phyloP scores from a whole-genome alignment of 2,329 filamentous ascomycete species.

The Stenocarpella maydis region DNA sequence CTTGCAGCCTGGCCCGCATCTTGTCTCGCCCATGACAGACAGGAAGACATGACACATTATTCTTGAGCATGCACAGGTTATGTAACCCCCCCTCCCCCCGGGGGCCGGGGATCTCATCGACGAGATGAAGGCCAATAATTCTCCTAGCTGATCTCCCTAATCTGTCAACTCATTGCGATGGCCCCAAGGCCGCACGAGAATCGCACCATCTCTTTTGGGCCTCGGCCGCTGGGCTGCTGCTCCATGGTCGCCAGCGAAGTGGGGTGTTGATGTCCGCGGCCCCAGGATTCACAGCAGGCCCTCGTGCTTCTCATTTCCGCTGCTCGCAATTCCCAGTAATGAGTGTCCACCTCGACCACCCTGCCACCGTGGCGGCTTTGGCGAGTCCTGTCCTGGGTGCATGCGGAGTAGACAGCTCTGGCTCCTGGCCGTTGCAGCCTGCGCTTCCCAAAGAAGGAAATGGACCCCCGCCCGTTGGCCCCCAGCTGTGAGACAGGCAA shows the following conservation, averaged over 20 bases:
- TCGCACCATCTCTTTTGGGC: constrained; percentile 29
- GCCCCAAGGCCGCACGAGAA: background rate
- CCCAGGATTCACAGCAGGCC: constrained; percentile 11
- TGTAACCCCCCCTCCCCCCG: constrained; percentile 14
- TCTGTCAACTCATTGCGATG: constrained; percentile 16
- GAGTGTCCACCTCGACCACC: constrained; percentile 13
- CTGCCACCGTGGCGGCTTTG: background rate
- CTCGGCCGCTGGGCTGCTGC: background rate
- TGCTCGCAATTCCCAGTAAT: constrained; percentile 9
- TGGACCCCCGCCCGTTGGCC: too few relatives aligned
- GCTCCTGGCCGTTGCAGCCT: background rate
- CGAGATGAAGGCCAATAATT: constrained; percentile 4
- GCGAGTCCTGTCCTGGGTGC: background rate
- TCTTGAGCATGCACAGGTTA: constrained; percentile 16
- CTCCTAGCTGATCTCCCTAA: constrained; percentile 6
- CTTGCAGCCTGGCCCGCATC: constrained; percentile 1
- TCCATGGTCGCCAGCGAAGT: constrained; percentile 16
- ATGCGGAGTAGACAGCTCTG: background rate
- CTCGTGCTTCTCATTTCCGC: constrained; percentile 19
- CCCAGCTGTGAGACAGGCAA: background rate
- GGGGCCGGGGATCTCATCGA: constrained; percentile 15
- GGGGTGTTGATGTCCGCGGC: constrained; percentile 18
- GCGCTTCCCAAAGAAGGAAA: background rate
- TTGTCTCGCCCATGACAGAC: background rate
- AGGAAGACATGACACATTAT: background rate